A percentile compares a stretch with the other conserved stretches of the same genome.
phyloP scores from a whole-genome alignment of 352 stramenopile genomes.

The Heterotrichella gracilis region DNA sequence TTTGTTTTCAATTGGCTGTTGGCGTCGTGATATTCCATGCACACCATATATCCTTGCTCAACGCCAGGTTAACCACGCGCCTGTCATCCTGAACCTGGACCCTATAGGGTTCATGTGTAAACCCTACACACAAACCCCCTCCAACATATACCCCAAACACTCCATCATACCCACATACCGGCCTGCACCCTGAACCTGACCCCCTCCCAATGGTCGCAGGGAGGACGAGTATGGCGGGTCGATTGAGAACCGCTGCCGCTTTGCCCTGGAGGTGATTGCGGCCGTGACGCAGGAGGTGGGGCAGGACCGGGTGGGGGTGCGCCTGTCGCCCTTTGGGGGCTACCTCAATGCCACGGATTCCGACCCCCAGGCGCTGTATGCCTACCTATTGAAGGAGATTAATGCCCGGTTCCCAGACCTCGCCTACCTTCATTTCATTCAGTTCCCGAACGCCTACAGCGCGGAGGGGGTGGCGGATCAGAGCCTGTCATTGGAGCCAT shows the following conservation, averaged over 20 bases:
- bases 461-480: slow-evolving; percentile 15
- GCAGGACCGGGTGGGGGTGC: slow-evolving; percentile 20
- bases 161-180: too few species aligned
- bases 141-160: too few species aligned
- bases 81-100: too few species aligned
- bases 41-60: too few species aligned
- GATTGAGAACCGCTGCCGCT: slow-evolving; percentile 37
- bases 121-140: too few species aligned
- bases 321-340: slow-evolving; percentile 11
- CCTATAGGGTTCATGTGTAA: too few species aligned
- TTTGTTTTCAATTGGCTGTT: too few species aligned
- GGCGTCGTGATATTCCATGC: too few species aligned
- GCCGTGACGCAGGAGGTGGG: slow-evolving; percentile 23
- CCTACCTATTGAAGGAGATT: slow-evolving; percentile 23
- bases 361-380: slow-evolving; percentile 26
- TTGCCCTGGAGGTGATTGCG: slow-evolving; percentile 37
- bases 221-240: slow-evolving; percentile 43
- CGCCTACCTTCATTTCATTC: slow-evolving; percentile 30
- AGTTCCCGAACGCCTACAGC: slow-evolving; percentile 27
- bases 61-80: too few species aligned
- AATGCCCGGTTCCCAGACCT: slow-evolving; percentile 26
- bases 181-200: too few species aligned
- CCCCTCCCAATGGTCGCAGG: too few species aligned
- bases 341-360: slow-evolving; percentile 27
- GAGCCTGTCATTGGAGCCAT: slow-evolving; percentile 21